Base-by-base conservation (phyloP, 768 basidiomycete genomes). In the Tulasnella sp. region DNA sequence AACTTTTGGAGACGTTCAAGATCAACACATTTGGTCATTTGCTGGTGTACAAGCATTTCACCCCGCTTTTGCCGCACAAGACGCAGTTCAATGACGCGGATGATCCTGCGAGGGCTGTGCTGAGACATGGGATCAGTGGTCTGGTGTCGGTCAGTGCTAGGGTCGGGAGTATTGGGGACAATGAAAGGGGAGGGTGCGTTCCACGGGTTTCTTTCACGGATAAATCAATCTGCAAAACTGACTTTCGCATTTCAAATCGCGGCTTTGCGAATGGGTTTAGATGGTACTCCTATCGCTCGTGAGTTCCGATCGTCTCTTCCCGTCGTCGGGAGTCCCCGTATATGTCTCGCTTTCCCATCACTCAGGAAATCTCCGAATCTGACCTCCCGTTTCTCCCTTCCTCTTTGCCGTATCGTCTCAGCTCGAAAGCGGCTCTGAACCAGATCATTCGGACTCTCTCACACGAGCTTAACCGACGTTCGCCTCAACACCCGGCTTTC, bases 11-110 rank as follows among this genome's bases (percentile, higher is more conserved):
- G 25, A 80, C 82, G n/a, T 84, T 83, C 80, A 81, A 82, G 77
- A 82, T 85, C 79, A 85, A 85, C 79, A 83, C 84, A 6, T 82
- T 85, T 38, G 83, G 83, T 11, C 85, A 84, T 71, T 81, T 85
- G 37, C 80, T 85, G 67, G 80, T 84, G 0, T 85, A 84, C 81
- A 85, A 84, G 76, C 84, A 85, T 77, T 84, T 85, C 64, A 79
- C 81, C 12, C 83, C 83, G 5, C 82, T 85, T 39, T 78, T 85
- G 2, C 84, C 85, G 0, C 37, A 68, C 76, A 52, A 76, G 40
- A 71, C 39, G 70, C 76, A 19, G 67, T 76, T 22, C 22, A 84
- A 84, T 75, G 84, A 82, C 4, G 83, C 82, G 3, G 72, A 79
- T 11, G 64, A 76, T 40, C 29, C 67, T 15, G 64, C 64, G 45